Conservation (phyloP, 2,329 filamentous ascomycete species). For the Atkinsonella texensis region DNA sequence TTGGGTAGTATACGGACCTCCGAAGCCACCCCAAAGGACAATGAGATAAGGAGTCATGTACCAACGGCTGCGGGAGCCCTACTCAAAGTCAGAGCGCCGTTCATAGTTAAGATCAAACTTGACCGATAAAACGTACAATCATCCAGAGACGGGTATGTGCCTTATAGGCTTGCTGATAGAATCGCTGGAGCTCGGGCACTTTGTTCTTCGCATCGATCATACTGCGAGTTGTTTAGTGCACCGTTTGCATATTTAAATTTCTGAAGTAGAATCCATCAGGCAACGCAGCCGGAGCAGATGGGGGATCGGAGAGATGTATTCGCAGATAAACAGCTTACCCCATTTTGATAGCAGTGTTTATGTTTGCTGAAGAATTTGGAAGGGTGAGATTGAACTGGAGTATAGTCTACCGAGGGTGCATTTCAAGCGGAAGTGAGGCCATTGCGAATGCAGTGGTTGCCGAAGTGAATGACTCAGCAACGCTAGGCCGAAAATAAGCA, state of each 20-base stretch:
- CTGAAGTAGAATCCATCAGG: not conserved
- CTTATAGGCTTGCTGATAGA: constrained; percentile 64
- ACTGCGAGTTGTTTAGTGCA: constrained; percentile 23
- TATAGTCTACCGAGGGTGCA: constrained; percentile 16
- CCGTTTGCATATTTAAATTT: constrained; percentile 3
- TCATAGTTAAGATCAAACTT: not conserved
- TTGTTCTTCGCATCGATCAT: constrained; percentile 63
- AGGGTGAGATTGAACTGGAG: constrained; percentile 13
- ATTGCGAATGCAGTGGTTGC: constrained; percentile 19
- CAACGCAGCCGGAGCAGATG: not conserved
- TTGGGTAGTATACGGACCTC: constrained; percentile 36
- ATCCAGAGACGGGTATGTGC: constrained; percentile 60
- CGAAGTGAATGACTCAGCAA: constrained; percentile 24
- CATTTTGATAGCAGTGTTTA: constrained; percentile 25
- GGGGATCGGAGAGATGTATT: not conserved
- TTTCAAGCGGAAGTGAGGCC: constrained; percentile 26
- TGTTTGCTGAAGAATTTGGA: constrained; percentile 12
- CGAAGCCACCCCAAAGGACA: constrained; percentile 49
- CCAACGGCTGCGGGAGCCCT: constrained; percentile 53
- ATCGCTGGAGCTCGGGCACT: constrained; percentile 62
- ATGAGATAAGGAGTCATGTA: constrained; percentile 59
- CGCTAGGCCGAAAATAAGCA: not conserved
- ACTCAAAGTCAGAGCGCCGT: constrained; percentile 10
- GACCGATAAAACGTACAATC: constrained; percentile 46
- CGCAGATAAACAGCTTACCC: constrained; percentile 20